Evolutionary conservation across 1,284 basidiomycete species (phyloP), one percentile per base, ranked within the genome.

Genomic region (Ustilago loliicola): DNA sequence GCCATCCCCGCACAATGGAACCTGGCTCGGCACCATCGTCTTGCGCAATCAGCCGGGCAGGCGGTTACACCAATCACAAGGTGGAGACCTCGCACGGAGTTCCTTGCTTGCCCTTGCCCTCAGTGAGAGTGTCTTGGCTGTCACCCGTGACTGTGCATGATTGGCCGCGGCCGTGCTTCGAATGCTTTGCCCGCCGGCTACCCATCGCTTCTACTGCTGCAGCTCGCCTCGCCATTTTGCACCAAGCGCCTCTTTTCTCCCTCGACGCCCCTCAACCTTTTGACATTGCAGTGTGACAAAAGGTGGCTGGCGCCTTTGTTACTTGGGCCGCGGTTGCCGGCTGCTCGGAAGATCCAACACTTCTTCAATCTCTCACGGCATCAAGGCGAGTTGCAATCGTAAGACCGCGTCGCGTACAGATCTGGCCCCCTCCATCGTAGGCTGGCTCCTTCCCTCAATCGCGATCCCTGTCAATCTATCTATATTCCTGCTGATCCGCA

Each of bases 401-500:
- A 47, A 21, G 8, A 55, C 40, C 53, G 32, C 53, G 36, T 38
- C 29, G 36, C 53, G 36, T 50, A 25, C 25, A 21, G 19, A 45
- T 50, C 47, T 27, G 6, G 9, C 17, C 25, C n/a, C 6, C 45
- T 47, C 45, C 45, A 47, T 47, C 38, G 13, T 47, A 17, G 21
- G 45, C 21, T 25, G 9, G 21, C 45, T 47, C 13, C 17, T n/a
- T 15, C 25, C 8, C 27, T 50, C 23, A 17, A 27, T 15, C 8
- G 23, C n/a, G 7, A 21, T 21, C 6, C 42, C 21, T 8, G 42
- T 21, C 42, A 30, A n/a, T 19, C 40, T 40, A n/a, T 40, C 3
- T 25, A 23, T 36, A 34, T 64, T 64, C 54, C 61, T 57, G 61
- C 61, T 64, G 54, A 64, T 64, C 61, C 32, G 54, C 47, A 30